Evolutionary conservation across 2,329 filamentous ascomycete species (phyloP).

Genomic region (Epichloe gansuensis): DNA sequence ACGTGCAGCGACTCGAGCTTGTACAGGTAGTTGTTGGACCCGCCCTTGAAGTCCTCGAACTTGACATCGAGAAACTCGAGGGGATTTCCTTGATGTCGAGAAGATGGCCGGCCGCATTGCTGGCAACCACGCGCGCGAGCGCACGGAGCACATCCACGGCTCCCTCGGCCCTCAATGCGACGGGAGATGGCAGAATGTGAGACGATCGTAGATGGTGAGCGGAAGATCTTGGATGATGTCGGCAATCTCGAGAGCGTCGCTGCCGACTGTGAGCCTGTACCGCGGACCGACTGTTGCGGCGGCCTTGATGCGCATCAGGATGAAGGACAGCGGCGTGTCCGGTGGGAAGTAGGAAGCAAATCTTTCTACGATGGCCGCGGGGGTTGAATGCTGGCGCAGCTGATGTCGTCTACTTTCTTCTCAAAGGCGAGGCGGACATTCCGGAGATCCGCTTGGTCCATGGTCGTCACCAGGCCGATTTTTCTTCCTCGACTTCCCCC

Average conservation of each 20-base stretch:
- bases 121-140: conserved; percentile 58
- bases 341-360: conserved; percentile 76
- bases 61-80: conserved; percentile 65
- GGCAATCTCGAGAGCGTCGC: conserved; percentile 52
- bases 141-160: conserved; percentile 42
- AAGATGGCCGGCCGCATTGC: conserved; percentile 53
- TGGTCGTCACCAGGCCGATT: conserved; percentile 65
- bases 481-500: conserved; percentile 18
- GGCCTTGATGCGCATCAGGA: conserved; percentile 64
- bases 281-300: conserved; percentile 49
- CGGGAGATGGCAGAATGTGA: conserved; percentile 61
- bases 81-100: conserved; percentile 56
- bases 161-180: conserved; percentile 38
- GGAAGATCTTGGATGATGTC: conserved; percentile 62
- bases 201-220: conserved; percentile 60
- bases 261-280: conserved; percentile 53
- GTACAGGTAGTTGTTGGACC: conserved; percentile 45
- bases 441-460: conserved; percentile 58
- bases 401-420: conserved; percentile 51
- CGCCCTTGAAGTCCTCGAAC: conserved; percentile 21
- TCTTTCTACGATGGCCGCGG: conserved; percentile 55
- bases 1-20: conserved; percentile 71
- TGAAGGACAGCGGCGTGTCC: conserved; percentile 69
- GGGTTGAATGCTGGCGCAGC: conserved; percentile 65
- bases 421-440: conserved; percentile 51